Conservation (phyloP, 176 grass and related monocot species). For the Coix lacrymajobi region DNA sequence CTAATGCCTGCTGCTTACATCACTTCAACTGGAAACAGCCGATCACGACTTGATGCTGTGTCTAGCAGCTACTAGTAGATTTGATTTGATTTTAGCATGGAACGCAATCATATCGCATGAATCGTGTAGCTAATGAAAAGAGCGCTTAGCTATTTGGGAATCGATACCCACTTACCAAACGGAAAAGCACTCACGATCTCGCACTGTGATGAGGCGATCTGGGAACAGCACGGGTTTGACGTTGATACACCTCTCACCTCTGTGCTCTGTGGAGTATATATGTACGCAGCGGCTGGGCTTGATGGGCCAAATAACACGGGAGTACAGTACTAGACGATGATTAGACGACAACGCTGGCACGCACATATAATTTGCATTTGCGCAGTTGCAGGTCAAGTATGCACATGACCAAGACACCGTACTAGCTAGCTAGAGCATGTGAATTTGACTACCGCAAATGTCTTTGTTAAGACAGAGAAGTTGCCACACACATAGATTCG, state of each 20-base stretch:
- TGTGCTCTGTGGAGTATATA: not conserved
- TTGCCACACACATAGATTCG: constrained; percentile 3
- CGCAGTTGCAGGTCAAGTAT: not conserved
- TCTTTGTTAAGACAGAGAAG: not conserved
- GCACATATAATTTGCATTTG: not conserved
- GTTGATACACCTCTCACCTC: not conserved
- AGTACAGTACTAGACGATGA: no score
- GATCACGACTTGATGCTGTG: not conserved
- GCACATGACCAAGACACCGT: not conserved
- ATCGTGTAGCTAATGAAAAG: not conserved
- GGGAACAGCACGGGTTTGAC: not conserved
- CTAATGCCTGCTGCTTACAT: not conserved
- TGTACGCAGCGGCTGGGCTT: not conserved
- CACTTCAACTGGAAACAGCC: not conserved
- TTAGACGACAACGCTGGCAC: not conserved
- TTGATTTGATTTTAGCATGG: not conserved
- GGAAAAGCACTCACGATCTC: not conserved
- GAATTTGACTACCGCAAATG: not conserved
- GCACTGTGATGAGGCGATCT: not conserved
- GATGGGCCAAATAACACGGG: not conserved
- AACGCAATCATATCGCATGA: not conserved
- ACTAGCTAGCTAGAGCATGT: not conserved
- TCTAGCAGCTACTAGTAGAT: not conserved
- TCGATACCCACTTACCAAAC: not conserved
- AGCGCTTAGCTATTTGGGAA: not conserved